A percentile compares a stretch with the other conserved stretches of the same genome.
phyloP scores from a whole-genome alignment of 2,329 filamentous ascomycete genomes.

The Phialophora tarda region DNA sequence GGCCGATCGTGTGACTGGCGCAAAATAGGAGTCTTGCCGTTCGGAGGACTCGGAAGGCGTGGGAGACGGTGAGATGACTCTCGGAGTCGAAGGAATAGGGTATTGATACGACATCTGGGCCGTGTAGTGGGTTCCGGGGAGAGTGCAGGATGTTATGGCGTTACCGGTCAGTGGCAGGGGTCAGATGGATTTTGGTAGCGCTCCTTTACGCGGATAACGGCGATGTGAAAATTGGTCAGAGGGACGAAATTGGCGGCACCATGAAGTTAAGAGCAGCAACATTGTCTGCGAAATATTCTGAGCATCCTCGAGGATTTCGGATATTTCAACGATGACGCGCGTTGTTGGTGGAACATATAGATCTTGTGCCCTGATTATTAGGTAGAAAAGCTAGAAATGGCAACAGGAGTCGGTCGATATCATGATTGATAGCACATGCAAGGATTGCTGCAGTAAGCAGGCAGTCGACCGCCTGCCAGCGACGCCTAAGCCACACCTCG shows the following conservation, averaged over 20 bases:
- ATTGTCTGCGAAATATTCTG: not conserved
- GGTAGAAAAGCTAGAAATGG: conserved; percentile 18
- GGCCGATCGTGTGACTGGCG: conserved; percentile 77
- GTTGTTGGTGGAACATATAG: conserved; percentile 1
- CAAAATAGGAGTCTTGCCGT: conserved; percentile 68
- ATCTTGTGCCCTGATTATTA: conserved; percentile 20
- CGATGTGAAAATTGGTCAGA: not conserved
- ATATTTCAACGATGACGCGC: conserved; percentile 11
- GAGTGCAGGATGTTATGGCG: conserved; percentile 5
- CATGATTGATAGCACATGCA: conserved; percentile 25
- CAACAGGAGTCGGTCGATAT: conserved; percentile 19
- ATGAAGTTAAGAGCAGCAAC: not conserved
- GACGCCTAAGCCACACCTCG: conserved; percentile 7
- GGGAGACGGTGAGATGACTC: conserved; percentile 88
- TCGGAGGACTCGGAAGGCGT: conserved; percentile 67
- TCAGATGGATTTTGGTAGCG: conserved; percentile 10
- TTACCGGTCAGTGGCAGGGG: conserved; percentile 7
- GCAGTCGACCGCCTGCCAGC: not conserved
- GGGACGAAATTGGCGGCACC: conserved; percentile 2
- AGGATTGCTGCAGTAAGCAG: conserved; percentile 12
- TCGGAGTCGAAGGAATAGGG: conserved; percentile 75
- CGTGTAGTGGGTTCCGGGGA: conserved; percentile 3
- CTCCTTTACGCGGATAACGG: not conserved
- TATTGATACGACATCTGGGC: conserved; percentile 55
- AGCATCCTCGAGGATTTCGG: not conserved